Evolutionary conservation across 1,139 yeast genomes (phyloP), one percentile per base, ranked within the genome.

Genomic region (Taphrina wiesneri): DNA sequence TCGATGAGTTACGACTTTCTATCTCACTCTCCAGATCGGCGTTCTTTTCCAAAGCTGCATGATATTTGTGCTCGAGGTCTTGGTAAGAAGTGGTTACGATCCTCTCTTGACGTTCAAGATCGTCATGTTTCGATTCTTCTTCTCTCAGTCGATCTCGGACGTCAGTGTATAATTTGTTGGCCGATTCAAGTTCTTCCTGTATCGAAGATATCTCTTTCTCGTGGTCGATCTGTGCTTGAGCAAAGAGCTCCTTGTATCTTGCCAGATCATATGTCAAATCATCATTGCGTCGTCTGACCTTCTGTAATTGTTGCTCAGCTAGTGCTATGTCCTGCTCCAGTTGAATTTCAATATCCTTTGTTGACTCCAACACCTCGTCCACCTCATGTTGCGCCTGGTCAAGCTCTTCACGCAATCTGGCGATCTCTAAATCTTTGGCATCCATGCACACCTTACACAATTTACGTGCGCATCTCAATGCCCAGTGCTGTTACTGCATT

Each of bases 71-170:
- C 65, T 75, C 77, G 54, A 76, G 69, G 36, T 76, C 76, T 30
- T 72, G 74, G 34, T 75, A 68, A 2, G 78, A 72, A 9, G 74
- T 70, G 32, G 61, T 66, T 21, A 67, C 51, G 26, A 65, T 43
- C 28, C 75, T 70, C 34, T 75, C 79, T 25, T 71, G 73, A 21
- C 75, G 73, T 67, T 77, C 80, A 74, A 77, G 74, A 64, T 77
- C 78, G 67, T 77, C 80, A 65, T 77, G 77, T 39, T 73, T 75
- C 73, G 75, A 74, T 68, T 77, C 80, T 9, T 76, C 75, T 45
- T 77, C 79, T n/a, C 77, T 70, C n/a, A 77, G 71, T 47, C 73
- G 70, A 19, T 70, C 67, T 52, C 70, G 51, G 23, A 56, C 56
- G 41, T 21, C 28, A 17, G 17, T 30, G 36, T 73, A 75, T 0